Percentiles rank a stretch among this genome's conserved stretches.
Evolutionary conservation across 73 alveolate genomes (phyloP).

Genomic region (Paramecium caudatum): DNA sequence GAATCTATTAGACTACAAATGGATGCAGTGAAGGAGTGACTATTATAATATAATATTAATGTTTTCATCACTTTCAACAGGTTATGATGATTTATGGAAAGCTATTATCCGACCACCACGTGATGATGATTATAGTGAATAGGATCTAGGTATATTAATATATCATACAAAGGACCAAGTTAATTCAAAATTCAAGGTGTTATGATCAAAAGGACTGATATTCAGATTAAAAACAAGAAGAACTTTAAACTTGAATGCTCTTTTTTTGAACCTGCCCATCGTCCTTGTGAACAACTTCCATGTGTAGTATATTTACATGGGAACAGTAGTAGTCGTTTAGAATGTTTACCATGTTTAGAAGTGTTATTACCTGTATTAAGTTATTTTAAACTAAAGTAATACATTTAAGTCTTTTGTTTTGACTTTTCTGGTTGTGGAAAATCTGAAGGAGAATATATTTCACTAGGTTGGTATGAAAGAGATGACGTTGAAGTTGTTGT

Average conservation of each 20-base stretch:
- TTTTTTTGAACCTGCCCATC: conserved; percentile 89
- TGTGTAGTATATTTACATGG: conserved; percentile 97
- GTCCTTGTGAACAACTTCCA: conserved; percentile 88
- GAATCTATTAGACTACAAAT: conserved; percentile 28
- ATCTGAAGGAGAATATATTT: conserved; percentile 95
- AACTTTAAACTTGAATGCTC: conserved; percentile 87
- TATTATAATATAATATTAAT: conserved; percentile 15
- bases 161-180: conserved; percentile 84
- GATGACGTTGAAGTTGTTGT: conserved; percentile 96
- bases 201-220: conserved; percentile 81
- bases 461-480: conserved; percentile 97
- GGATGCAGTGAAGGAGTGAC: conserved; percentile 34
- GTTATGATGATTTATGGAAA: conserved; percentile 97
- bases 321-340: conserved; percentile 95
- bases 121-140: conserved; percentile 86
- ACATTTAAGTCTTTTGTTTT: conserved; percentile 90
- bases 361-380: conserved; percentile 80
- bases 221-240: conserved; percentile 80
- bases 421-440: conserved; percentile 98
- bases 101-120: conserved; percentile 99
- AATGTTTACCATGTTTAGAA: conserved; percentile 83
- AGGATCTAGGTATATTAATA: conserved; percentile 86
- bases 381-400: conserved; percentile 2
- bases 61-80: conserved; percentile 74
- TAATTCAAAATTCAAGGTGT: conserved; percentile 85